Evolutionary conservation across 2,329 filamentous ascomycete genomes (phyloP).

Genomic region (Xylaria sp.): DNA sequence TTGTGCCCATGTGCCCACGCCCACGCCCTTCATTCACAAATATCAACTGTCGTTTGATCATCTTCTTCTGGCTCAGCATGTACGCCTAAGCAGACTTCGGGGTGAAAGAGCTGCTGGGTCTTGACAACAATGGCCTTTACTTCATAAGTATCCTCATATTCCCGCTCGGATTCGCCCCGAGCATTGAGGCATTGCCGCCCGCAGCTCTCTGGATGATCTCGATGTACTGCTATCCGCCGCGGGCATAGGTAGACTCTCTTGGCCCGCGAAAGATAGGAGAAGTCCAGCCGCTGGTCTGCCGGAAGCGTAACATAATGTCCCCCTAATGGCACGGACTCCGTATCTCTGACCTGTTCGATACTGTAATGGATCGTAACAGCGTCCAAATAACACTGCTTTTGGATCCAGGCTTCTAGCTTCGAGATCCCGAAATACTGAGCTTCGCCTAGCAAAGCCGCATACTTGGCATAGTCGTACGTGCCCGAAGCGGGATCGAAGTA

Average conservation of each 20-base stretch:
- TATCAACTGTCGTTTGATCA: too few species aligned
- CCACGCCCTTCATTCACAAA: too few species aligned
- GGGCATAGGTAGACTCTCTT: conserved; percentile 57
- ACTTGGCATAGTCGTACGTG: conserved; percentile 50
- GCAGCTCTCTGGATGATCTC: conserved; percentile 39
- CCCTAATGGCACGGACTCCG: too few species aligned
- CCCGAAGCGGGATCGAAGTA: conserved; percentile 49
- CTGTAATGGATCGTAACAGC: conserved; percentile 39
- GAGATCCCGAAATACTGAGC: conserved; percentile 51
- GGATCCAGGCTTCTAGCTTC: conserved; percentile 50
- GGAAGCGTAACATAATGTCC: too few species aligned
- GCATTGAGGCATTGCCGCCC: conserved; percentile 20
- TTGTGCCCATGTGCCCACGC: too few species aligned
- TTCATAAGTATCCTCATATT: conserved; percentile 23
- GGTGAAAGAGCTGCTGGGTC: conserved; percentile 24
- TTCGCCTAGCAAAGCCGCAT: conserved; percentile 49
- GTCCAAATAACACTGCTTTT: conserved; percentile 40
- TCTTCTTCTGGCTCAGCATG: background rate
- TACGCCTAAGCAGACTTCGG: conserved; percentile 8
- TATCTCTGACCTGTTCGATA: background rate
- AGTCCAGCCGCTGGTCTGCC: conserved; percentile 12
- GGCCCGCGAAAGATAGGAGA: conserved; percentile 40
- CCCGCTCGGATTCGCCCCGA: background rate
- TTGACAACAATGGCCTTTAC: conserved; percentile 17
- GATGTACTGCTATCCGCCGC: conserved; percentile 40